Base-by-base conservation (phyloP, 2,329 filamentous ascomycete species). In the Aspergillus ochraceus region DNA sequence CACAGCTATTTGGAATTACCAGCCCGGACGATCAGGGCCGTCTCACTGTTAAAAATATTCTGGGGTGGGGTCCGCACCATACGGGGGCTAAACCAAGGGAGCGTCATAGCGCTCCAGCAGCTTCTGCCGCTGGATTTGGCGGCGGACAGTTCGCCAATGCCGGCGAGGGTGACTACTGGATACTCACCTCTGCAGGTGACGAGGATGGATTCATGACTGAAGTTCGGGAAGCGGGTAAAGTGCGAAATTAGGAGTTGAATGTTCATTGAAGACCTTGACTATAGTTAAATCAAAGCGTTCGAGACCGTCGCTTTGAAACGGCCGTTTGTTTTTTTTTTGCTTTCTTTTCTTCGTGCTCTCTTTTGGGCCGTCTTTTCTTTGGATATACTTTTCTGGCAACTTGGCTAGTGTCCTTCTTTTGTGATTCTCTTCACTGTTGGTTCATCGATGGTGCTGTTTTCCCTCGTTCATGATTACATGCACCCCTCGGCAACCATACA, bases 141-240 rank as follows among this genome's bases (percentile, higher is more conserved):
- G 74, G 73, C 32, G 72, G 72, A 11, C 69, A 71, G 26, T 70
- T 78, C 55, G 64, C 72, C 52, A 74, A 74, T 59, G 64, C 72
- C 12, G 70, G 71, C 39, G 69, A 71, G 46, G 77, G 74, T 29
- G 74, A 77, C 60, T 78, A 79, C 61, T 79, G 77, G 77, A 67
- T 78, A 54, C 62, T 79, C 42, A 71, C 70, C 32, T 62, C 72
- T 46, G 68, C 72, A 20, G 74, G 76, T 12, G 67, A 77, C 60
- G 76, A 78, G 55, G 76, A 79, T 58, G 73, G 71, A 22, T 79
- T 79, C 61, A 77, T 79, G 64, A 68, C 70, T 52, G 75, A 76
- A 54, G 75, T 79, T 29, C 69, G 76, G 24, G 75, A 79, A 59
- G 77, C 77, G 47, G 77, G 77, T 26, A 79, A 77, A 57, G 73